phyloP scores from a whole-genome alignment of 176 grass and related monocot species.

The Paspalum vaginatum region DNA sequence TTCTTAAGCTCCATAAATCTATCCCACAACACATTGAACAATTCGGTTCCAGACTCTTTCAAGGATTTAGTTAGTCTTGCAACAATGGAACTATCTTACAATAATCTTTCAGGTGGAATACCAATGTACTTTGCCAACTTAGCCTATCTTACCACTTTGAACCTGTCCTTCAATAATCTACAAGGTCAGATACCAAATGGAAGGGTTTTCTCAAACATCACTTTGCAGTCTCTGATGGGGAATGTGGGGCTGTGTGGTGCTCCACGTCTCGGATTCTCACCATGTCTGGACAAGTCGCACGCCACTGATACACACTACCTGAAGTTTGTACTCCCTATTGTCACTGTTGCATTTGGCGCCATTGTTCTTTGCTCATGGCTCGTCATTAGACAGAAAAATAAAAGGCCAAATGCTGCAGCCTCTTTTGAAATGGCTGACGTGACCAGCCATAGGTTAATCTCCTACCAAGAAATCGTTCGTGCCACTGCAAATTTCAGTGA shows the following conservation, averaged over 20 bases:
- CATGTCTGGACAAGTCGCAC: background rate
- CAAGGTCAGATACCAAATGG: constrained; percentile 1
- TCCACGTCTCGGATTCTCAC: background rate
- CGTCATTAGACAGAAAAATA: background rate
- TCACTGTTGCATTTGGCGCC: background rate
- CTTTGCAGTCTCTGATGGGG: background rate
- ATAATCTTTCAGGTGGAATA: background rate
- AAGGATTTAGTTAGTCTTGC: background rate
- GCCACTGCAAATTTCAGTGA: background rate
- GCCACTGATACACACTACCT: background rate
- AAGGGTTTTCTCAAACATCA: constrained; percentile 1
- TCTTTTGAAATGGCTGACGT: background rate
- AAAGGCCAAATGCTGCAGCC: background rate
- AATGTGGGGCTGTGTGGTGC: background rate
- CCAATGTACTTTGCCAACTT: background rate
- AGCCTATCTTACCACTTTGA: background rate
- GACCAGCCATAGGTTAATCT: background rate
- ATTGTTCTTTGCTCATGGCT: background rate
- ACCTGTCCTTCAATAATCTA: background rate
- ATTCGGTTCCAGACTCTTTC: background rate
- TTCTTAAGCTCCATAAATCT: background rate
- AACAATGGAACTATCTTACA: background rate
- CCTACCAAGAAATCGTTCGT: background rate
- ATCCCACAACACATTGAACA: background rate
- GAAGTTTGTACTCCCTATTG: background rate